Base-by-base conservation (phyloP, 2,329 filamentous ascomycete species). In the Dichotomopilus funicola region DNA sequence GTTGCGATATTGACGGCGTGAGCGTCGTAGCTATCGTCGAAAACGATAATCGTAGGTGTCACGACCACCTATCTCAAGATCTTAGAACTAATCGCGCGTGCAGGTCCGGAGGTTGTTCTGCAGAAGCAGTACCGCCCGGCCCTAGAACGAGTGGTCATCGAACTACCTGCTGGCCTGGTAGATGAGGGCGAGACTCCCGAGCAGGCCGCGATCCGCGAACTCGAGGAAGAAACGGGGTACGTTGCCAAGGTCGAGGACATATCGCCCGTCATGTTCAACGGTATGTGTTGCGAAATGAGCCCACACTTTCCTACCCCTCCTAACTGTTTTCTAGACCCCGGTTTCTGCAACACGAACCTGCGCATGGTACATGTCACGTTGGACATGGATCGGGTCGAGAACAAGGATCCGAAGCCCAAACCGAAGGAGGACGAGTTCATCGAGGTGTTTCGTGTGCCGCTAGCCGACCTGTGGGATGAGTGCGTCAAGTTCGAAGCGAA, bases 351-450 rank as follows among this genome's bases (percentile, higher is more conserved):
- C 66, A 86, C 83, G 5, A 87, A 85, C 63, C 71, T 85, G 43
- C 77, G 78, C 53, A 85, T 87, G 78, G 82, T 91, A 11, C 87
- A 91, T 65, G 81, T 91, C 43, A 79, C 75, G 1, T 81, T 92
- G 60, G 87, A 92, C 68, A 81, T 88, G 77, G 77, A 73, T 4
- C 73, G 83, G 1, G 79, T 85, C 0, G 83, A 83, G 63, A 92
- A 92, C 66, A 79, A 85, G 66, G 75, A 87, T 52, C 82, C 82
- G 1, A 77, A 83, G 68, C 84, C 88, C 0, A 73, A 87, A 66
- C 75, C 91, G 6, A 88, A 92, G 67, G 88, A 91, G 33, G 86
- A 83, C 60, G 88, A 92, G 71, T 91, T 91, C 66, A 91, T 92
- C 65, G 87, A 91, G 68, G 85, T 85, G 37, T 91, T 92, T 64